Evolutionary conservation across 768 basidiomycete genomes (phyloP), one percentile per base, ranked within the genome.

Genomic region (Kwoniella heveanensis): DNA sequence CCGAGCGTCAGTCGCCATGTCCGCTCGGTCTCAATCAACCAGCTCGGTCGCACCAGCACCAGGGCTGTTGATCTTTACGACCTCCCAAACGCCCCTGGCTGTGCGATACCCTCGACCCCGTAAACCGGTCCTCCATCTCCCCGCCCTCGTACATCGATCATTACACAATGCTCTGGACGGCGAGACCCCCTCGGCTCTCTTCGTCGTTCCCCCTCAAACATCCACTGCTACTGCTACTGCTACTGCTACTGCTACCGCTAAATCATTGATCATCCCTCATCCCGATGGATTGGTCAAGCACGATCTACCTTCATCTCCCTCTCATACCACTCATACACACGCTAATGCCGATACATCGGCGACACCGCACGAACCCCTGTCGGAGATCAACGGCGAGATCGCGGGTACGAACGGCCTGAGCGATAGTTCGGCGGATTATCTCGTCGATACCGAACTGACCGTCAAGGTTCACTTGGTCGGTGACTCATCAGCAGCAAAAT

Each of bases 131-230:
- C 57, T 77, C 8, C 46, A 73, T 32, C 46, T 79, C 22, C 78
- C 78, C 2, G 64, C 77, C 2, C 59, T 79, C 19, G 57, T 79
- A 10, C 78, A 79, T 60, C 69, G 75, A 12, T 56, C 75, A 25
- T 66, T 79, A 9, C 78, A 79, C 55, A 56, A 59, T 22, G 70
- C 75, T 2, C 62, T 79, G 10, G 78, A 79, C 46, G 57, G 54
- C 1, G 60, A 72, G 0, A 50, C 69, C 17, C 65, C 71, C 1
- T 67, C 66, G 1, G 24, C 48, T 5, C 39, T 56, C 8, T 46
- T 30, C n/a, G 37, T 55, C 15, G 53, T 8, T 57, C 39, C 57
- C 30, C 21, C 39, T 19, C 39, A 10, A 6, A 9, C 26, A 30
- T 2, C 53, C 12, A 6, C 26, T 2, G 27, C 53, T 32, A 5